Conservation (phyloP, 2,329 filamentous ascomycete species). For the Hypoxylon sp. region DNA sequence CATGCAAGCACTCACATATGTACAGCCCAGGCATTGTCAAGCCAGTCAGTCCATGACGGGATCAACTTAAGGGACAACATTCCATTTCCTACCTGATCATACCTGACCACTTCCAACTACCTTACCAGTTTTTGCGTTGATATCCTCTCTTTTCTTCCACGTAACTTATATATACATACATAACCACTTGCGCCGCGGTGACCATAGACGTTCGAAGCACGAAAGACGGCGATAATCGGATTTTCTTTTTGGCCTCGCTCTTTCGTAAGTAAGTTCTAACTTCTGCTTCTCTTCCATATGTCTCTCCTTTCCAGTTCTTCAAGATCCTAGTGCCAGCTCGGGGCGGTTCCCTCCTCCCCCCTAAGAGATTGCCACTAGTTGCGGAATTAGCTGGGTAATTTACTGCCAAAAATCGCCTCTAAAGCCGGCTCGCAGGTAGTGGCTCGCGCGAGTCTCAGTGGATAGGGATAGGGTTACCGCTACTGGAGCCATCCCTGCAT, state of each 20-base stretch:
- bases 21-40: conserved; percentile 16
- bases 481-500: conserved; percentile 42
- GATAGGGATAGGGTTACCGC: conserved; percentile 43
- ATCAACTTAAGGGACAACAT: conserved; percentile 35
- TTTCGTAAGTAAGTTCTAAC: background rate
- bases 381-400: conserved; percentile 1
- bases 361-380: conserved; percentile 3
- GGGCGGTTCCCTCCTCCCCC: background rate
- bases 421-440: conserved; percentile 28
- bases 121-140: conserved; percentile 7
- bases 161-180: background rate
- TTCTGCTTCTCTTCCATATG: background rate
- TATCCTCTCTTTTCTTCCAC: conserved; percentile 4
- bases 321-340: background rate
- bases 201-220: background rate
- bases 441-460: conserved; percentile 32
- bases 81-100: conserved; percentile 45
- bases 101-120: conserved; percentile 32
- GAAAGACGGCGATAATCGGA: background rate
- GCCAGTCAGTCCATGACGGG: conserved; percentile 34
- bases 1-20: conserved; percentile 9
- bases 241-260: background rate
- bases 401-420: conserved; percentile 28
- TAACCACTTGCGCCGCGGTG: background rate
- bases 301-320: background rate